Base-by-base conservation (phyloP, 2,329 filamentous ascomycete species). In the Colletotrichum lentis region DNA sequence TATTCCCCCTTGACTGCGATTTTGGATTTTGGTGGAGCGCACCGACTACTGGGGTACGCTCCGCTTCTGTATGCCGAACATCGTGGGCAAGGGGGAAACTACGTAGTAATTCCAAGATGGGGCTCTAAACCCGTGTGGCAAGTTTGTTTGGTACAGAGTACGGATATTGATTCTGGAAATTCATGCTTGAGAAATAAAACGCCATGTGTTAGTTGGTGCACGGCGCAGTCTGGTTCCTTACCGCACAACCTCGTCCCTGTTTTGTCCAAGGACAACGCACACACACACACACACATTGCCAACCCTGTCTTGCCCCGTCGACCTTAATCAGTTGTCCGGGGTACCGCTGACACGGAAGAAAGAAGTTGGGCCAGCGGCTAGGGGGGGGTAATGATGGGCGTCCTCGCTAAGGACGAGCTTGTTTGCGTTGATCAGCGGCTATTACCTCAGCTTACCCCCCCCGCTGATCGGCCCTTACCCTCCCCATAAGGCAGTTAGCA, bases 301-400 rank as follows among this genome's bases (percentile, higher is more conserved):
- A n/a, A 27, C 6, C 20, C 50, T 47, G 6, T 44, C 24, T 14
- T 49, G 50, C 37, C 37, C 43, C 44, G 35, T 56, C 41, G 47
- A 55, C 61, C 49, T 55, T 47, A 60, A 54, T 55, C 61, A 41
- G 10, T 2, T n/a, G 22, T 49, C 65, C 37, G 55, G 65, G 65
- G 61, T 60, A 64, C 24, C 65, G 54, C 35, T 60, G 65, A 43
- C 8, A 44, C 44, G 31, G 16, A 59, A 59, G 31, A n/a, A 39
- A 12, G 56, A 50, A 41, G 5, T 1, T 5, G 27, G 41, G 43
- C 31, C 44, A 59, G 35, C 44, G 41, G 31, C 31, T 4, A 24
- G 4, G 24, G 31, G 31, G 31, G 31, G 31, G 31, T 2, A 10
- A 31, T 8, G 31, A 35, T 43, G 37, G 37, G 27, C 41, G 24